Base-by-base conservation (phyloP, 2,329 filamentous ascomycete species). In the Colletotrichum siamense region DNA sequence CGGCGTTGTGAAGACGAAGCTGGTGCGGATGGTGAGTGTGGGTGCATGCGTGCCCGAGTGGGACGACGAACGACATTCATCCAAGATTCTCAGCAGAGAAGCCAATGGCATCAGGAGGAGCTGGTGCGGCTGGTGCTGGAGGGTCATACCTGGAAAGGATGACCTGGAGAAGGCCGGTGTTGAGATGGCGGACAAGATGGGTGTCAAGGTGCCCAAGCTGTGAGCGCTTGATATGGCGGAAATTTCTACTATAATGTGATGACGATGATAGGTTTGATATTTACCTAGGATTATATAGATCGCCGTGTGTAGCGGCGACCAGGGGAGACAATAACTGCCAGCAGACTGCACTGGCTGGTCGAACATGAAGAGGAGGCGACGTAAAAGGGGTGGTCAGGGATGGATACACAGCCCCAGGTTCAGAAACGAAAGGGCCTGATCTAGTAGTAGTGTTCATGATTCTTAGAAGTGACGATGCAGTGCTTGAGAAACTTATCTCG, bases 81-180 rank as follows among this genome's bases (percentile, higher is more conserved):
- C 92, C 6, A 89, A 90, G 73, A 94, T 94, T 79, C 87, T 98
- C 30, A 89, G 89, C 18, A 87, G 94, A 28, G 96, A 99, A 84
- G 90, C 93, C 70, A 88, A 88, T 16, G 95, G 95, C 1, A 84
- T 86, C 65, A 88, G 92, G 73, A 90, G 96, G 77, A 96, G 94
- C 82, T 98, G 95, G 95, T 99, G 96, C 84, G 95, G 94, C 0
- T 98, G 96, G 96, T 99, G 96, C 83, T 92, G 90, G 83, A 89
- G 95, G 77, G 93, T 95, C 5, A 91, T 98, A 69, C 93, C 93
- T 0, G 89, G 92, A 3, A 83, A 85, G 18, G 76, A 76, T 22
- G 82, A 81, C 63, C 44, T 75, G 52, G 32, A 67, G 16, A 71
- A 75, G 71, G 75, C 36, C 15, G 71, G 75, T 39, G 44, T 75